Evolutionary conservation across 306 rosid genomes (phyloP).

Genomic region (Cotoneaster glaucophyllus): DNA sequence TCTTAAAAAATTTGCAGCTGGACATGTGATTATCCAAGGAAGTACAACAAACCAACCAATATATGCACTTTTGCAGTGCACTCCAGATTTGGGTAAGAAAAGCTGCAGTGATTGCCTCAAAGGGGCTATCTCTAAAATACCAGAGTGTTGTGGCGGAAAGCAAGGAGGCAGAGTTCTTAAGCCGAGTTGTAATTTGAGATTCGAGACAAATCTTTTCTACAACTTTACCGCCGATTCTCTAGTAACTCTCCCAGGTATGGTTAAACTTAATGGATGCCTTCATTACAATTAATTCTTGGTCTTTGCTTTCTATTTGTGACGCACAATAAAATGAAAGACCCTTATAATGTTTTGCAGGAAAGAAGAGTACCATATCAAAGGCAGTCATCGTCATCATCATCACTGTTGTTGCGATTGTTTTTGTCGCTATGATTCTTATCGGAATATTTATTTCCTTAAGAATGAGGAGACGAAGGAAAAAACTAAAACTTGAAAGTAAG

Average conservation of each 20-base stretch:
- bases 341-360: neutral
- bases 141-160: neutral
- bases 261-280: neutral
- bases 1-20: neutral
- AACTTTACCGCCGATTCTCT: conserved; percentile 8
- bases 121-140: neutral
- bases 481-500: too few species aligned
- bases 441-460: too few species aligned
- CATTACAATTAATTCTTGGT: neutral
- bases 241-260: conserved; percentile 16
- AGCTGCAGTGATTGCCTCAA: neutral
- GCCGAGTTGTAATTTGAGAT: conserved; percentile 10
- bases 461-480: too few species aligned
- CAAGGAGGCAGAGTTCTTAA: neutral
- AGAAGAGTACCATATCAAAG: neutral
- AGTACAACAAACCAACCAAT: neutral
- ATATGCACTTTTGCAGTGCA: neutral
- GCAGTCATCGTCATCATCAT: too few species aligned
- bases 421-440: too few species aligned
- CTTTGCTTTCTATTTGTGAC: neutral
- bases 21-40: neutral
- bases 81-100: neutral
- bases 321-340: neutral
- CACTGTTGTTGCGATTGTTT: too few species aligned
- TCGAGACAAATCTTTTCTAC: neutral